Base-by-base conservation (phyloP, 805 yeast species). In the Saccharomyces mikatae region DNA sequence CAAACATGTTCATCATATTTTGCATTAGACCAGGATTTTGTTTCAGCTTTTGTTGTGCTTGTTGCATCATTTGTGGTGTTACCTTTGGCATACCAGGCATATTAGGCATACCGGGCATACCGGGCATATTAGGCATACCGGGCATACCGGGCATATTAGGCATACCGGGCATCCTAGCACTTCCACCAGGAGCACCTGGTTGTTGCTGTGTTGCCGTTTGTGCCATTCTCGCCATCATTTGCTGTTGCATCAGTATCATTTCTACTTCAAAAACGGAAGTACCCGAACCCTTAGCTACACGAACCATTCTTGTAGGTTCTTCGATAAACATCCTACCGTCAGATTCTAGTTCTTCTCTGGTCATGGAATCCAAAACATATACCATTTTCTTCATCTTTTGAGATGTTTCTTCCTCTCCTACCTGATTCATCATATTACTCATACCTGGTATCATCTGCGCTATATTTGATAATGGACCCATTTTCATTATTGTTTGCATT, bases 401-500 rank as follows among this genome's bases (percentile, higher is more conserved):
- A n/a, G 89, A 81, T 0, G 96, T 85, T 64, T 94, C 98, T 62
- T 89, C 96, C 68, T 90, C 97, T 28, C 96, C 94, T 47, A 89
- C 83, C 69, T 88, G 92, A 52, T 79, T 82, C 80, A 92, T 85
- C 78, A 92, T 78, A 41, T 91, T 82, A 73, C 90, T 81, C 65
- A 97, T 89, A 27, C 86, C 94, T 0, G 99, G 99, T 56, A 92
- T 83, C 97, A 92, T 92, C 52, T 86, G 82, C 2, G 97, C 97
- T 58, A 92, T 89, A 68, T 94, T 91, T 26, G 96, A 84, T 52
- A 92, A 74, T 2, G 98, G 97, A 1, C 99, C 99, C 96, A 94
- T 89, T 71, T 94, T 94, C 81, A 92, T 77, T 62, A 94, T 87
- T 61, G 91, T 92, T 69, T 87, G 86, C 95, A 92, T 87, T 71